Conservation (phyloP, 768 basidiomycete species). For the Macrolepiota fuliginosa region DNA sequence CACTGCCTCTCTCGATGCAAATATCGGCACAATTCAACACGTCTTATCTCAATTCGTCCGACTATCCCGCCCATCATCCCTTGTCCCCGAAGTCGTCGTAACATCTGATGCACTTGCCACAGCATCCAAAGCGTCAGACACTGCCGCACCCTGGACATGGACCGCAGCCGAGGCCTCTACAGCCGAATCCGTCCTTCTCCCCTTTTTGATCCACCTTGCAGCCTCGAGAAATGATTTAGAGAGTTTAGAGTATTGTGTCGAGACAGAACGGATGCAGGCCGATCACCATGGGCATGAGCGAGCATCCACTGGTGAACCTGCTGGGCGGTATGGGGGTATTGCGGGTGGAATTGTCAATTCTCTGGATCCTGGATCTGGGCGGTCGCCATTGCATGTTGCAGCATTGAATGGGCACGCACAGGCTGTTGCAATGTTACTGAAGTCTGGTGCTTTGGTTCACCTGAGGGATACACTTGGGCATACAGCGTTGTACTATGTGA, state of each 20-base stretch:
- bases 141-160: conserved; percentile 70
- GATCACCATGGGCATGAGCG: conserved; percentile 17
- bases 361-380: conserved; percentile 65
- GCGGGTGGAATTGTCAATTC: conserved; percentile 74
- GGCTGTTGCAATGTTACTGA: conserved; percentile 50
- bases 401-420: conserved; percentile 60
- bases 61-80: conserved; percentile 43
- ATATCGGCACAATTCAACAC: conserved; percentile 59
- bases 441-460: conserved; percentile 80
- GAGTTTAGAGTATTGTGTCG: conserved; percentile 60
- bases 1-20: conserved; percentile 36
- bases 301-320: conserved; percentile 23
- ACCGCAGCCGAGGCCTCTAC: conserved; percentile 74
- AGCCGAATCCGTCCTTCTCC: conserved; percentile 69
- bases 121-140: conserved; percentile 32
- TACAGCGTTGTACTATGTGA: conserved; percentile 80
- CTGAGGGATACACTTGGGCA: conserved; percentile 78
- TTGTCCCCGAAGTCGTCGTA: conserved; percentile 32
- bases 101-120: conserved; percentile 37
- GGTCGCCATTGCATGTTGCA: conserved; percentile 78
- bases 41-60: conserved; percentile 69
- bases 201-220: conserved; percentile 78
- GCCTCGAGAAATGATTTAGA: conserved; percentile 68
- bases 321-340: conserved; percentile 34
- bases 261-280: conserved; percentile 22